These are phyloP conservation scores for Telopea speciosissima DNA, from an alignment of 177 flowering plant genomes.

Conservation along the genomic window DNA sequence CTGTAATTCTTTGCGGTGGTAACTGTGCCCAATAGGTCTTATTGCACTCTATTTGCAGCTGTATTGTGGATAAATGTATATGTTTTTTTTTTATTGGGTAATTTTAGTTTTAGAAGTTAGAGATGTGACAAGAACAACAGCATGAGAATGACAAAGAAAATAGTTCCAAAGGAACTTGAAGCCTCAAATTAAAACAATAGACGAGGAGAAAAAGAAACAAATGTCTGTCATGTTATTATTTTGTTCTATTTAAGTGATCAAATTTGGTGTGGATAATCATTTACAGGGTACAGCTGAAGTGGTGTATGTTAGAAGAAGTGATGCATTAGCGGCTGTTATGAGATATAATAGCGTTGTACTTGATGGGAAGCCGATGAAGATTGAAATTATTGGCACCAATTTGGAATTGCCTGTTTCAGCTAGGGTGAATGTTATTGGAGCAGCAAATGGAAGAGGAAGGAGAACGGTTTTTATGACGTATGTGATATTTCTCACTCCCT, in stretches of 20 bases:
- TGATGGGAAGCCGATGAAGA: conserved; percentile 92
- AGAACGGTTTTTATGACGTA: conserved; percentile 79
- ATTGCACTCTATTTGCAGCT: no score
- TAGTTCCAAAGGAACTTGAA: no score
- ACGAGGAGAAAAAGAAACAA: no score
- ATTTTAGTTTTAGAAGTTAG: no score
- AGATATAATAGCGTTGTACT: conserved; percentile 80
- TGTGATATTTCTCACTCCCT: conserved; percentile 19
- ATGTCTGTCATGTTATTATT: no score
- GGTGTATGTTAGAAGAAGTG: conserved; percentile 58
- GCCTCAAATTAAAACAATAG: no score
- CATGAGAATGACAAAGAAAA: no score
- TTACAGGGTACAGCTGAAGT: conserved; percentile 93
- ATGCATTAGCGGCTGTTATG: conserved; percentile 80
- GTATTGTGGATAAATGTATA: no score
- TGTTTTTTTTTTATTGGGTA: no score
- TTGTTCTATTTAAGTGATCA: neutral
- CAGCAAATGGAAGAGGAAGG: conserved; percentile 53
- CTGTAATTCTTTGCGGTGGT: no score
- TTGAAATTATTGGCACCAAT: conserved; percentile 62
- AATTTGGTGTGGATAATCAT: conserved; percentile 5
- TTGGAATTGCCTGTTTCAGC: conserved; percentile 55
- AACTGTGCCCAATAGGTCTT: no score
- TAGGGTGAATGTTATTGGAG: conserved; percentile 72
- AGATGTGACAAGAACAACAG: no score